A percentile compares a stretch with the other conserved stretches of the same genome.
Evolutionary conservation across 1,139 yeast species (phyloP).

Genomic region (Sugiyamaella sp.): DNA sequence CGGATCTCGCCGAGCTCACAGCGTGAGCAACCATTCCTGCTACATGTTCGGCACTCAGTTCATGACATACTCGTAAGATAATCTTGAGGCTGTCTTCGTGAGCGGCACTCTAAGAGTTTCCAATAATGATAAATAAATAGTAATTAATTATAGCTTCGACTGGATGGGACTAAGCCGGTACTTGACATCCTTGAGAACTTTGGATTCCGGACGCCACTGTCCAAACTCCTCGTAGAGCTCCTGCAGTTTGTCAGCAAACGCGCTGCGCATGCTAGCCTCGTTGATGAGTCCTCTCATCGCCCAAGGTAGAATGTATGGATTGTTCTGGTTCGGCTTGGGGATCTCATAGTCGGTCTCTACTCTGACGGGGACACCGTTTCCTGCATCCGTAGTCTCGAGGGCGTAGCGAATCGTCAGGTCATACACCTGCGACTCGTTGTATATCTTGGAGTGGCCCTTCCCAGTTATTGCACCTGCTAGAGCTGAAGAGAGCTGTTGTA

Average conservation of each 20-base stretch:
- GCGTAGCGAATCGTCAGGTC: conserved; percentile 75
- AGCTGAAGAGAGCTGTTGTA: conserved; percentile 78
- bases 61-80: neutral
- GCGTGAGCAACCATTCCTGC: neutral
- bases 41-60: neutral
- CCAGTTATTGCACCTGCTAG: conserved; percentile 92
- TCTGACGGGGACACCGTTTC: conserved; percentile 32
- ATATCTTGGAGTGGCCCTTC: conserved; percentile 90
- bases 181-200: conserved; percentile 77
- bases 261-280: conserved; percentile 49
- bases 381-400: conserved; percentile 70
- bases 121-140: neutral
- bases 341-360: conserved; percentile 37
- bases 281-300: conserved; percentile 77
- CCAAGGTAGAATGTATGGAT: conserved; percentile 92
- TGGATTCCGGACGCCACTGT: conserved; percentile 82
- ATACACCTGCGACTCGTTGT: conserved; percentile 83
- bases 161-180: conserved; percentile 72
- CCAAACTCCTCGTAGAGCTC: conserved; percentile 71
- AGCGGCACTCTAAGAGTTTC: too few relatives aligned
- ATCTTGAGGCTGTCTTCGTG: neutral
- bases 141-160: conserved; percentile 31
- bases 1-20: neutral
- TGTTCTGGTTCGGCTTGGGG: conserved; percentile 52
- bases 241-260: conserved; percentile 56